phyloP scores from a whole-genome alignment of 768 basidiomycete species.

The Trichaptum fuscoviolaceum region DNA sequence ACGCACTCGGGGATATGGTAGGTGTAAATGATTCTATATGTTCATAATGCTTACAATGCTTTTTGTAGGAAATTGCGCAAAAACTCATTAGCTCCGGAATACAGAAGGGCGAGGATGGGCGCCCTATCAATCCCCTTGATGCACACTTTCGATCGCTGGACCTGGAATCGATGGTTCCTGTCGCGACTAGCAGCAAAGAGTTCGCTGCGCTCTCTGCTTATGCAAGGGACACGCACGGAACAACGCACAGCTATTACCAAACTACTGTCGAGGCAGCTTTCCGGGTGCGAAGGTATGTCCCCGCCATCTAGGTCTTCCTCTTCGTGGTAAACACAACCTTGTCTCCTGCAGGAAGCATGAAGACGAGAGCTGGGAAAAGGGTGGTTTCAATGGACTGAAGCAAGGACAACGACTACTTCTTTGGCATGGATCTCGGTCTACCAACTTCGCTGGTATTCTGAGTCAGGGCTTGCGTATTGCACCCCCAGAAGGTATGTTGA shows the following conservation, averaged over 20 bases:
- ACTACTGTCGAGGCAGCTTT: slow-evolving; percentile 44
- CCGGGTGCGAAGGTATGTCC: slow-evolving; percentile 45
- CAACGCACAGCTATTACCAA: slow-evolving; percentile 43
- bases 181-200: slow-evolving; percentile 36
- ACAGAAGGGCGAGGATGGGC: slow-evolving; percentile 37
- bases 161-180: slow-evolving; percentile 46
- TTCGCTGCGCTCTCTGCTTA: slow-evolving; percentile 45
- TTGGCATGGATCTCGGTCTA: slow-evolving; percentile 61
- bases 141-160: slow-evolving; percentile 47
- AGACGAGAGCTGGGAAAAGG: slow-evolving; percentile 37
- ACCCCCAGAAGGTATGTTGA: slow-evolving; percentile 49
- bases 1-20: slow-evolving; percentile 62
- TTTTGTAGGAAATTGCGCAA: slow-evolving; percentile 48
- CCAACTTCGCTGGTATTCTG: slow-evolving; percentile 61
- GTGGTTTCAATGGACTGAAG: slow-evolving; percentile 36
- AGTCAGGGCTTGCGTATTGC: slow-evolving; percentile 61
- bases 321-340: neutral
- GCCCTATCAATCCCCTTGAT: slow-evolving; percentile 51
- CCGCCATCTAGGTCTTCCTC: slow-evolving; percentile 3
- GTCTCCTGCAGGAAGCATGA: slow-evolving; percentile 25
- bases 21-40: slow-evolving; percentile 1
- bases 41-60: neutral
- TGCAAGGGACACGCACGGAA: slow-evolving; percentile 49
- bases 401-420: slow-evolving; percentile 50
- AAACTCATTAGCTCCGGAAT: slow-evolving; percentile 43